Conservation (phyloP, 2,329 filamentous ascomycete species). For the Penicillium sumatraense region DNA sequence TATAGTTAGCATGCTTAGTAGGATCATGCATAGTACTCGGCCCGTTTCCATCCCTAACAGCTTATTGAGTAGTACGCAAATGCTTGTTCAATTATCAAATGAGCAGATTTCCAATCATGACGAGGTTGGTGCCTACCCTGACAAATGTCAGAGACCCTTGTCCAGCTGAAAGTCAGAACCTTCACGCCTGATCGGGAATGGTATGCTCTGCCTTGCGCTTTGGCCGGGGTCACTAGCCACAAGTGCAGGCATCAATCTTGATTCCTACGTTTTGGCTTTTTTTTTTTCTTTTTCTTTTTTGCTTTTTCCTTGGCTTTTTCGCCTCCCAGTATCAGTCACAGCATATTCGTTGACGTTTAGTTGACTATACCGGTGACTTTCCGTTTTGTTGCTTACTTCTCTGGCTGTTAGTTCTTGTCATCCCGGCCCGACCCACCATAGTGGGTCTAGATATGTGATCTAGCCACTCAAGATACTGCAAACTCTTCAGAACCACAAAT, state of each 20-base stretch:
- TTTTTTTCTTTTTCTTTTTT: too few species aligned
- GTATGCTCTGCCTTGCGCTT: slow-evolving; percentile 28
- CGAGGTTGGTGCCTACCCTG: slow-evolving; percentile 3
- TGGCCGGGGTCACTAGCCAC: slow-evolving; percentile 16
- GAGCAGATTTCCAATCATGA: not conserved
- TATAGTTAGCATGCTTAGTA: too few species aligned
- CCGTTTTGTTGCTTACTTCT: too few species aligned
- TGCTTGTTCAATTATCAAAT: not conserved
- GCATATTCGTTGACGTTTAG: too few species aligned
- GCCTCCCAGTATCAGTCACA: too few species aligned
- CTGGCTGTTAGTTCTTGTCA: slow-evolving; percentile 1
- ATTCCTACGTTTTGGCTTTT: slow-evolving; percentile 1
- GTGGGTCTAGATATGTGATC: slow-evolving; percentile 1
- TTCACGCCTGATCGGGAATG: slow-evolving; percentile 8
- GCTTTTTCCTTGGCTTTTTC: too few species aligned
- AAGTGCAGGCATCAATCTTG: slow-evolving; percentile 4
- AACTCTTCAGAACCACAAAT: slow-evolving; percentile 5
- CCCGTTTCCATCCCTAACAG: not conserved
- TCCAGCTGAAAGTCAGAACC: slow-evolving; percentile 16
- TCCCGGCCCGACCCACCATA: slow-evolving; percentile 18
- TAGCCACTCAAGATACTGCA: slow-evolving; percentile 16
- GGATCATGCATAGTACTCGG: not conserved
- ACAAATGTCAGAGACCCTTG: slow-evolving; percentile 4
- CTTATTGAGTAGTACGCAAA: not conserved
- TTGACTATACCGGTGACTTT: too few species aligned